Percentiles rank a stretch among this genome's conserved stretches.
Conservation (phyloP, 1,284 basidiomycete species). For the Trichosporon coremiiforme region DNA sequence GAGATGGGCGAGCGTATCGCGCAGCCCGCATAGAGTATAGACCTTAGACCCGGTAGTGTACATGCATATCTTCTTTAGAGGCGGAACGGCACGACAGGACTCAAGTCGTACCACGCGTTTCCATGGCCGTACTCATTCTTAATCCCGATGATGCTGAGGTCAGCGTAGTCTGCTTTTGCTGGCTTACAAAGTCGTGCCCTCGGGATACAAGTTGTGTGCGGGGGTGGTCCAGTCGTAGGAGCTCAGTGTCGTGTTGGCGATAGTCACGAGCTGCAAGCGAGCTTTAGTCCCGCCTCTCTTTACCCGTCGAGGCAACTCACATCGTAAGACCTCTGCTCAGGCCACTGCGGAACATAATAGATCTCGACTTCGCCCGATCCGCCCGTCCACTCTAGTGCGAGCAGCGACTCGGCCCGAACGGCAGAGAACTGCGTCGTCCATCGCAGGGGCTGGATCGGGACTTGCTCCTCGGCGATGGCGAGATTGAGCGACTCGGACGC, state of each 20-base stretch:
- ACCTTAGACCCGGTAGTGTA: constrained; percentile 6
- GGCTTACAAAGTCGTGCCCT: constrained; percentile 43
- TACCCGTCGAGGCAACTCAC: constrained; percentile 25
- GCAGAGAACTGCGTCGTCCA: constrained; percentile 26
- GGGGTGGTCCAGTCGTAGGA: constrained; percentile 38
- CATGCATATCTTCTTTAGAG: not conserved
- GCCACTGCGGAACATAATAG: constrained; percentile 46
- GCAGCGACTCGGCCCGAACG: constrained; percentile 28
- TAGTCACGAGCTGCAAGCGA: constrained; percentile 32
- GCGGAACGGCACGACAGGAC: constrained; percentile 28
- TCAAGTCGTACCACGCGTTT: constrained; percentile 43
- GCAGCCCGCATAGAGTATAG: constrained; percentile 1
- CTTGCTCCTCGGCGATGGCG: constrained; percentile 21
- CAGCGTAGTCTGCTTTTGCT: not conserved
- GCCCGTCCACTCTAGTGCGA: constrained; percentile 39
- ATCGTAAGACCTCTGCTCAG: constrained; percentile 34
- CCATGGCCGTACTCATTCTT: constrained; percentile 34
- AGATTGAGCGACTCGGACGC: not conserved
- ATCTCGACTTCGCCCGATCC: constrained; percentile 37
- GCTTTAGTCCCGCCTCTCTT: not conserved
- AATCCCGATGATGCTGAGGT: constrained; percentile 40
- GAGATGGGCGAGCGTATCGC: constrained; percentile 2
- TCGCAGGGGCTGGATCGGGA: constrained; percentile 15
- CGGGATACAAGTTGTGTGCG: constrained; percentile 29
- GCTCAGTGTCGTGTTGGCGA: constrained; percentile 31